Evolutionary conservation across 352 stramenopile species (phyloP), one percentile per base, ranked within the genome.

Genomic region (Pythium rishiriense): DNA sequence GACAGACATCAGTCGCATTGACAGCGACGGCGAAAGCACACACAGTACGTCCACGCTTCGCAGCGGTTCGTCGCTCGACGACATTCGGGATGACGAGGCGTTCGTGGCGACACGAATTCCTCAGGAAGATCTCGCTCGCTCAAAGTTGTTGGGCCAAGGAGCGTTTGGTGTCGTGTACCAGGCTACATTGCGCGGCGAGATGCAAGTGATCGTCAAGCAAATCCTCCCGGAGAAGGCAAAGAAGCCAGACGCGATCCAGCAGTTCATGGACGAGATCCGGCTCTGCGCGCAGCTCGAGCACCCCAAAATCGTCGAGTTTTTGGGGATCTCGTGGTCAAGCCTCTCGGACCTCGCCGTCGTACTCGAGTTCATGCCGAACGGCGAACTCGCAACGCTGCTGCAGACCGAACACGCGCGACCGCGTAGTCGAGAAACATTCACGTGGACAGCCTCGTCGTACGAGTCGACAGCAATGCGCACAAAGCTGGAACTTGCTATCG

Each of bases 121-220:
- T 12, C 77, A 84, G 52, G 70, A 67, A 19, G 70, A 86, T 6
- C 64, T 90, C 5, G 43, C 63, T n/a, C 54, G 66, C 45, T 35
- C 60, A 9, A 69, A 70, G 43, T 58, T 75, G 28, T 46, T 90
- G 9, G 78, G 77, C 1, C 83, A 85, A 33, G 81, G 81, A 19
- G 81, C 75, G 31, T 82, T 74, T n/a, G 81, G 79, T 8, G 64
- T 88, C 22, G 78, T 88, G 15, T 71, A 84, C 29, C 57, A 80
- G 12, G 77, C 77, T 22, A 69, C 54, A 1, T 62, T 80, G 41
- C 59, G 52, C 12, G 60, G 69, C 0, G 55, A 76, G 17, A 48
- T 22, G 10, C 53, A 78, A 12, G 78, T 87, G 25, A 74, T 80
- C 42, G 57, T 87, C 46, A 87, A 87, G 68, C 78, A 82, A 45